Evolutionary conservation across 2,329 filamentous ascomycete genomes (phyloP).

Genomic region (Trichoderma afroharzianum): DNA sequence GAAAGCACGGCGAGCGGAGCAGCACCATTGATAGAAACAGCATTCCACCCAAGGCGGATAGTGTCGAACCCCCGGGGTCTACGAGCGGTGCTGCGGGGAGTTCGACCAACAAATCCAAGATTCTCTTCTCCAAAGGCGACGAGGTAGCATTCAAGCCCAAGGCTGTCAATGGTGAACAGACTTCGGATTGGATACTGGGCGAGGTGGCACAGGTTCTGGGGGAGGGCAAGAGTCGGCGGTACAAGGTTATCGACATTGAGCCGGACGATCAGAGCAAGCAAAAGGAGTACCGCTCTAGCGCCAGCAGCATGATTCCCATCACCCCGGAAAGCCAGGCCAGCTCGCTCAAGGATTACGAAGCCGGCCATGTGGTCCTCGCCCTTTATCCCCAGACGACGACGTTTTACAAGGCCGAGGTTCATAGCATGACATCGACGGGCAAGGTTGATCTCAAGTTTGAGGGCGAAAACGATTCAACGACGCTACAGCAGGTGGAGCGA

Average conservation of each 20-base stretch:
- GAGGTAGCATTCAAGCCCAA: slow-evolving; percentile 66
- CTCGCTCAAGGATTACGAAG: slow-evolving; percentile 57
- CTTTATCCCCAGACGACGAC: slow-evolving; percentile 81
- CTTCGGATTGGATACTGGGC: slow-evolving; percentile 67
- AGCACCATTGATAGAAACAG: slow-evolving; percentile 48
- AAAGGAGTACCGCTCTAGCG: slow-evolving; percentile 66
- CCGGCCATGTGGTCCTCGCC: slow-evolving; percentile 70
- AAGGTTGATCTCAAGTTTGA: slow-evolving; percentile 71
- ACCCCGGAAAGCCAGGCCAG: slow-evolving; percentile 50
- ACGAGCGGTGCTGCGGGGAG: slow-evolving; percentile 31
- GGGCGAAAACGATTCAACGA: slow-evolving; percentile 70
- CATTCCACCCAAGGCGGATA: slow-evolving; percentile 53
- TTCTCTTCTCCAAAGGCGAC: slow-evolving; percentile 58
- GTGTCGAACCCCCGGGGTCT: slow-evolving; percentile 51
- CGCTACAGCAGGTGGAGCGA: slow-evolving; percentile 70
- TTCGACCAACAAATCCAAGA: slow-evolving; percentile 42
- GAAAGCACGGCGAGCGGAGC: slow-evolving; percentile 35
- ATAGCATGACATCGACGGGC: slow-evolving; percentile 57
- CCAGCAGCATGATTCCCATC: slow-evolving; percentile 74
- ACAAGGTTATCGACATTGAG: slow-evolving; percentile 77
- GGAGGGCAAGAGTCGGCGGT: slow-evolving; percentile 72
- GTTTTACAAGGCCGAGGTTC: slow-evolving; percentile 80
- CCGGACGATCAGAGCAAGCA: slow-evolving; percentile 67
- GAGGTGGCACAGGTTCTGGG: slow-evolving; percentile 72
- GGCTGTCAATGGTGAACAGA: slow-evolving; percentile 43